phyloP scores from a whole-genome alignment of 495 filamentous ascomycete species.

The Corynascus novoguineensis region DNA sequence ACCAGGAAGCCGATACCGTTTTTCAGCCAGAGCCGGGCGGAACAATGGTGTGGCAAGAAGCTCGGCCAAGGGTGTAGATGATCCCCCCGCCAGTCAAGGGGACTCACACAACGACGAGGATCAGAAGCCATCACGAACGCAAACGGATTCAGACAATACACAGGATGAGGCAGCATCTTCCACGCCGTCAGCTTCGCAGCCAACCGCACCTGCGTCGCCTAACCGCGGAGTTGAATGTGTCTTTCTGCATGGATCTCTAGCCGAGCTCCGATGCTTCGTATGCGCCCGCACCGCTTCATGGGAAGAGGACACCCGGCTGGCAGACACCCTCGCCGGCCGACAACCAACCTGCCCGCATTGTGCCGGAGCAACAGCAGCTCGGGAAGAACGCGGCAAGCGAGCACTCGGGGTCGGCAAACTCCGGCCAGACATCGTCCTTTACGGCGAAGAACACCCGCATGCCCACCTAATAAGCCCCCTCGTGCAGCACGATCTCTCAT shows the following conservation, averaged over 20 bases:
- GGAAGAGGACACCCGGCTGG: conserved; percentile 48
- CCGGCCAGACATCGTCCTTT: conserved; percentile 64
- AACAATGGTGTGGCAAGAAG: conserved; percentile 3
- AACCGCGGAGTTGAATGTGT: conserved; percentile 56
- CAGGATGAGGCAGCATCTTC: neutral
- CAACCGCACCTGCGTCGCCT: conserved; percentile 16
- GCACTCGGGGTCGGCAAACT: conserved; percentile 56
- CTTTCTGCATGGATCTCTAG: conserved; percentile 60
- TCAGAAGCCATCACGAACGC: neutral
- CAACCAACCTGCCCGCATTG: conserved; percentile 62
- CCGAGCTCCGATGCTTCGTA: conserved; percentile 55
- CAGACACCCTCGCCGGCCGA: conserved; percentile 48
- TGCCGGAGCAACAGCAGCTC: conserved; percentile 47
- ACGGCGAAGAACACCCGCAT: conserved; percentile 65
- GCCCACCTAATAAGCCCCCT: conserved; percentile 56
- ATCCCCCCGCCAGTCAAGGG: conserved; percentile 30
- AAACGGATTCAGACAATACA: neutral
- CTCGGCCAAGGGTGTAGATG: conserved; percentile 13
- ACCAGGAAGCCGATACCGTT: conserved; percentile 50
- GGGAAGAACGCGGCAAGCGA: conserved; percentile 57
- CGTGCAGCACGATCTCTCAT: conserved; percentile 56
- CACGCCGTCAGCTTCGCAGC: neutral
- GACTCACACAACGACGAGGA: conserved; percentile 6
- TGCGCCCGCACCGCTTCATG: conserved; percentile 56
- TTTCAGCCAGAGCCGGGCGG: conserved; percentile 28